Base-by-base conservation (phyloP, 305 asterid species). In the Stenogyne calaminthoides region DNA sequence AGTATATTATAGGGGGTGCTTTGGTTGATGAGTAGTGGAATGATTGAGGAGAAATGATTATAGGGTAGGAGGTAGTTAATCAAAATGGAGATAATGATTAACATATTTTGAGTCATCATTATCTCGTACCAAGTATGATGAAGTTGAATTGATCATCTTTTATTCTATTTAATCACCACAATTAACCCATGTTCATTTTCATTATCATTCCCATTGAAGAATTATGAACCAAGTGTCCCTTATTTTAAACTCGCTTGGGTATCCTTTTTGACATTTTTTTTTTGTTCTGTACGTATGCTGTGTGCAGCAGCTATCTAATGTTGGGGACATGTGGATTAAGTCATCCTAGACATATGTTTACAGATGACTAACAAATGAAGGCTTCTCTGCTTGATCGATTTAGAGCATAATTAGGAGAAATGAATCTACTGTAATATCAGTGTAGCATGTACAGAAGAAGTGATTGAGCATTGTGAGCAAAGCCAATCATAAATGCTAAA, bases 361-460 rank as follows among this genome's bases (percentile, higher is more conserved):
- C 51, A 42, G 56, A 60, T 65, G 64, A 64, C 67, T 44, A 73
- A 66, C 49, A 56, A 68, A 64, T 18, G 59, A 47, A 34, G 75
- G 72, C 51, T 40, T 61, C 37, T 49, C 75, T 40, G 69, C 63
- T 72, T 20, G 19, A 25, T 15, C 25, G 32, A 49, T n/a, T n/a
- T 49, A 22, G 56, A 74, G 56, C 72, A 60, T 57, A 67, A 25
- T 62, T 44, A 20, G 12, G 57, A 40, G 22, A 40, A 37, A 55
- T 27, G 72, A 72, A 62, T 75, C 60, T 32, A 67, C 63, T 72
- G 70, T 71, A 71, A 71, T 65, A 42, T 60, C 60, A 16, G 2
- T 34, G 39, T 75, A 20, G 57, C 42, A 47, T 70, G 84, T 80
- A 76, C 42, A 52, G 49, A 25, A 34, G 46, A 42, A 75, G 67